These are phyloP conservation scores for Colletotrichum aenigma DNA, from an alignment of 2,329 filamentous ascomycete species.

Conservation along the genomic window DNA sequence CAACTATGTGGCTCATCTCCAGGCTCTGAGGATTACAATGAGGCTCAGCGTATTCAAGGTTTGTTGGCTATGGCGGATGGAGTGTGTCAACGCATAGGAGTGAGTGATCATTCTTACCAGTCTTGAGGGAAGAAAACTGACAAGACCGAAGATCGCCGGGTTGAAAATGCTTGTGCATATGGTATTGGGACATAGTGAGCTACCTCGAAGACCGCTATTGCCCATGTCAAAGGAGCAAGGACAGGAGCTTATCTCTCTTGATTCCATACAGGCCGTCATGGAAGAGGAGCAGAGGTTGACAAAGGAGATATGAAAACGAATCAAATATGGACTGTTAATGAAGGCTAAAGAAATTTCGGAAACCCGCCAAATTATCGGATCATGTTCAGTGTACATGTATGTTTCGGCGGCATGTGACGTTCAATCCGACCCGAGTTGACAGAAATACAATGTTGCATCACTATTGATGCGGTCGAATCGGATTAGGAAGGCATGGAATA, in stretches of 20 bases:
- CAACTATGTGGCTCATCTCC: background rate
- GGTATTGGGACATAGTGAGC: background rate
- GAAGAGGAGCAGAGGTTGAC: background rate
- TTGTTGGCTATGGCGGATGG: background rate
- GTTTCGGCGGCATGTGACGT: background rate
- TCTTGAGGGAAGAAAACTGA: background rate
- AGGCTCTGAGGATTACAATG: background rate
- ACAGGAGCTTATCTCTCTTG: background rate
- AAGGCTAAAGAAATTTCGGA: background rate
- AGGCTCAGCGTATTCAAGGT: background rate
- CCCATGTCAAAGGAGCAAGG: background rate
- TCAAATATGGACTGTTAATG: background rate
- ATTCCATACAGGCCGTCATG: background rate
- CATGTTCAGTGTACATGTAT: background rate
- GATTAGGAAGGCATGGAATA: background rate
- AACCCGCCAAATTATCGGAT: fast-evolving
- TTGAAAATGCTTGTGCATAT: background rate
- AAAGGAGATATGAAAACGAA: background rate
- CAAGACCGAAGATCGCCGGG: background rate
- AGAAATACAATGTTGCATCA: background rate
- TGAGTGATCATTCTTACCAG: fast-evolving
- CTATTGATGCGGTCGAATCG: background rate
- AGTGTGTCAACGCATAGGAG: background rate
- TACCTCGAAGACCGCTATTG: background rate
- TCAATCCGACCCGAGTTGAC: background rate